Base-by-base conservation (phyloP, 805 yeast genomes). In the Cyberlindnera bimundalis region DNA sequence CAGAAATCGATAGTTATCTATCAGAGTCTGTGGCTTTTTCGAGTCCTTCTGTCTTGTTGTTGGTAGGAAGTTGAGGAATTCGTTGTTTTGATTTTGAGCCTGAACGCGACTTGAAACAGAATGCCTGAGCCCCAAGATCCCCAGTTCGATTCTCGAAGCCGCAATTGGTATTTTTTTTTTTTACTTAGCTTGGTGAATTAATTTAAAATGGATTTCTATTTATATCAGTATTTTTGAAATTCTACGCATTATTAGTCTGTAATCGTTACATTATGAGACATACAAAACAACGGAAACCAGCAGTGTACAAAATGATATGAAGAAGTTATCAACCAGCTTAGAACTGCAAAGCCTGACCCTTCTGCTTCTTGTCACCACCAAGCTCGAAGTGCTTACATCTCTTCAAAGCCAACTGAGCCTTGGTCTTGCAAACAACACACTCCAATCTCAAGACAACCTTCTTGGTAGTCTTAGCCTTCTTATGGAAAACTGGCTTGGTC, bases 301-400 rank as follows among this genome's bases (percentile, higher is more conserved):
- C 52, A 49, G 42, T 43, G 39, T 43, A 41, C 47, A 41, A 46
- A 16, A 23, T 40, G 37, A 42, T 39, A 23, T 35, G 34, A 30
- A 32, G 33, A 35, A 40, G 40, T 29, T 10, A 35, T 35, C 28
- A 53, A 43, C 42, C 50, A 57, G 60, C 74, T 84, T 84, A 93
- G 78, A 93, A 93, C 82, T 93, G 99, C 76, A 93, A 84, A 75
- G 99, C 99, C 79, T 88, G 96, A 76, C 99, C 99, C 89, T 93
- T 93, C 80, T 93, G 97, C 80, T 93, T 93, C 87, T 86, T 93
- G 83, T 93, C 99, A 81, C 99, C 99, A 84, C 99, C 99, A 71
- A 93, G 89, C 81, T 93, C 99, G 76, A 93, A 93, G 81, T 93
- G 99, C 93, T 93, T 93, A 84, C 98, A 93, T 83, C 99, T 88